Conservation (phyloP, 768 basidiomycete genomes). For the Chalciporus piperatus region DNA sequence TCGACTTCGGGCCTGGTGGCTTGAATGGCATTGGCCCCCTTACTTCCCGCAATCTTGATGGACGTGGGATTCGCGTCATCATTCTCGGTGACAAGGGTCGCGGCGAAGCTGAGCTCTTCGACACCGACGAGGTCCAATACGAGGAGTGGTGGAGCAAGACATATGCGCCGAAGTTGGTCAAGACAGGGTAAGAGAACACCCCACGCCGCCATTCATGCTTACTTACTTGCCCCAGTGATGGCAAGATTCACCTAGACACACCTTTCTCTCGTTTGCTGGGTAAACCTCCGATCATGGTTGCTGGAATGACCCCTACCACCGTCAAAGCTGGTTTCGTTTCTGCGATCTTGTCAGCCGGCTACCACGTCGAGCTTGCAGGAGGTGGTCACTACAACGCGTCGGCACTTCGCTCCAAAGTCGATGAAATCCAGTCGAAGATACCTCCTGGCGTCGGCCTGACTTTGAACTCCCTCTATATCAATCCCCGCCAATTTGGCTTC, state of each 20-base stretch:
- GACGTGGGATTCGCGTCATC: conserved; percentile 88
- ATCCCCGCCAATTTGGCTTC: conserved; percentile 95
- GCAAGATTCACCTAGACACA: conserved; percentile 89
- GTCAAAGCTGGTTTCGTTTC: conserved; percentile 95
- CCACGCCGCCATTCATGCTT: background rate
- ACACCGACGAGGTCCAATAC: conserved; percentile 56
- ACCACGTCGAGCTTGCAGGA: conserved; percentile 95
- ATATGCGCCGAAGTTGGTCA: conserved; percentile 80
- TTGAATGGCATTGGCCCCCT: conserved; percentile 89
- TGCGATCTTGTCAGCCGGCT: conserved; percentile 89
- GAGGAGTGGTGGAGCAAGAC: conserved; percentile 93
- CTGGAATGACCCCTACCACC: conserved; percentile 98
- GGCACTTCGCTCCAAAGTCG: conserved; percentile 85
- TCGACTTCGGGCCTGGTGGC: conserved; percentile 97
- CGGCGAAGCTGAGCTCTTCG: conserved; percentile 84
- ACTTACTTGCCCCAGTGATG: conserved; percentile 56
- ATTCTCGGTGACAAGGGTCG: conserved; percentile 89
- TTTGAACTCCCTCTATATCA: conserved; percentile 95
- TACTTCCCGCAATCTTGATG: conserved; percentile 87
- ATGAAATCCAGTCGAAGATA: conserved; percentile 86
- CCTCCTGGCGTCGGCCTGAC: conserved; percentile 90
- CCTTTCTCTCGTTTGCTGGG: conserved; percentile 94
- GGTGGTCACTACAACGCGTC: conserved; percentile 95
- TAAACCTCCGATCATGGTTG: conserved; percentile 99
- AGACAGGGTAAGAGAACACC: conserved; percentile 63